These are phyloP conservation scores for Rhizopogon vinicolor DNA, from an alignment of 768 basidiomycete genomes.

Conservation along the genomic window DNA sequence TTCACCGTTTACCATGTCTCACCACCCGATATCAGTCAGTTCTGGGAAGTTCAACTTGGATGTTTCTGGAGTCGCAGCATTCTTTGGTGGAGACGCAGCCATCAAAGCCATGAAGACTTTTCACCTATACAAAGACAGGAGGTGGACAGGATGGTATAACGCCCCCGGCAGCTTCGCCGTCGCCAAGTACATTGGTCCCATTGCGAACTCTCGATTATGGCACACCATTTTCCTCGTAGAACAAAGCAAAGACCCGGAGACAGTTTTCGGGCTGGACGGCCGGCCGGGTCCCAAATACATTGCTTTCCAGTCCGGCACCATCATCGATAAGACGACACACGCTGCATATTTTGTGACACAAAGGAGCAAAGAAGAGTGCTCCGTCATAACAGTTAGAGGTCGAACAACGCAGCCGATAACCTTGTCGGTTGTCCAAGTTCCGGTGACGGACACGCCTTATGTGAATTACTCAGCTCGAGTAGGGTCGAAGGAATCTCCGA, in stretches of 20 bases:
- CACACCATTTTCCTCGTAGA: slow-evolving; percentile 27
- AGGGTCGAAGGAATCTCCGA: neutral
- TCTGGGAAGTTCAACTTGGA: too few relatives aligned
- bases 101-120: slow-evolving; percentile 27
- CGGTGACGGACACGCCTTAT: neutral
- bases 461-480: neutral
- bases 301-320: slow-evolving; percentile 65
- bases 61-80: slow-evolving; percentile 23
- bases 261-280: slow-evolving; percentile 22
- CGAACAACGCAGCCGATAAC: neutral
- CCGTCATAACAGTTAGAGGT: slow-evolving; percentile 1
- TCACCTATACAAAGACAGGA: slow-evolving; percentile 23
- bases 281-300: slow-evolving; percentile 59
- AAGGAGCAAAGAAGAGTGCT: neutral
- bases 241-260: slow-evolving; percentile 17
- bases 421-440: slow-evolving; percentile 13
- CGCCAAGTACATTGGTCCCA: slow-evolving; percentile 27
- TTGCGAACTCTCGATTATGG: slow-evolving; percentile 23
- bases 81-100: slow-evolving; percentile 29
- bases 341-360: slow-evolving; percentile 48
- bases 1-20: too few relatives aligned
- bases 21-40: too few relatives aligned
- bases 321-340: slow-evolving; percentile 40
- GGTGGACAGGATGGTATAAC: slow-evolving; percentile 33
- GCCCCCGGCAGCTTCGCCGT: slow-evolving; percentile 27